A percentile compares a stretch with the other conserved stretches of the same genome.
Evolutionary conservation across 352 stramenopile species (phyloP).

Genomic region (Phytophthora brassicae): DNA sequence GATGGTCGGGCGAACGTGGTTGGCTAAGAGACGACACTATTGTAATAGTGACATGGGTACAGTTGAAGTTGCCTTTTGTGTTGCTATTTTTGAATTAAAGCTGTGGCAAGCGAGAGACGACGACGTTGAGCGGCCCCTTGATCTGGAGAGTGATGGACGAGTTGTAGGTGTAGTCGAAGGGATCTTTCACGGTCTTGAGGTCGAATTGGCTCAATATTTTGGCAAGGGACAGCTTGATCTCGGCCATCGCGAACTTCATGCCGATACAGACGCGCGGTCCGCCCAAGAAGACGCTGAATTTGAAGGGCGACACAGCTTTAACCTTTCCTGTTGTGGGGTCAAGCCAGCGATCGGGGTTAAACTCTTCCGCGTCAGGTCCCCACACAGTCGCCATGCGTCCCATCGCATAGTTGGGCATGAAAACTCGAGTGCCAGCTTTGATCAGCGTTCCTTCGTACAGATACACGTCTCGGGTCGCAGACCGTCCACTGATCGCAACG

Average conservation of each 20-base stretch:
- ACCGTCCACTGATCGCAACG: constrained; percentile 56
- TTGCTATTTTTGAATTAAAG: no score
- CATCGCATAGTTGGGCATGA: constrained; percentile 68
- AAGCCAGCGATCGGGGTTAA: constrained; percentile 74
- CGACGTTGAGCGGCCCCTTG: constrained; percentile 32
- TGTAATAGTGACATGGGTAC: neutral
- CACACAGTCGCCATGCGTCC: constrained; percentile 58
- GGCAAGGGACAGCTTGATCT: constrained; percentile 65
- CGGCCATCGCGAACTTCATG: constrained; percentile 61
- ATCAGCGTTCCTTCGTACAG: constrained; percentile 73
- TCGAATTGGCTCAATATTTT: constrained; percentile 56
- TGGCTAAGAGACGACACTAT: neutral
- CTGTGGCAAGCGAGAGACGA: constrained; percentile 28
- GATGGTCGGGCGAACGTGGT: neutral
- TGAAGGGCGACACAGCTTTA: constrained; percentile 52
- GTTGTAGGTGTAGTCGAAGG: constrained; percentile 43
- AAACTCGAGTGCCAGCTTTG: constrained; percentile 48
- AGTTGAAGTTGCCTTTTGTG: constrained; percentile 2
- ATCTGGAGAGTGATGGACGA: constrained; percentile 54
- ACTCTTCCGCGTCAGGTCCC: constrained; percentile 59
- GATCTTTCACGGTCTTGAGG: constrained; percentile 43
- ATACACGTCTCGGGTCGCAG: constrained; percentile 49
- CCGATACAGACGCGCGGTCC: constrained; percentile 70
- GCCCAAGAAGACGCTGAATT: constrained; percentile 68
- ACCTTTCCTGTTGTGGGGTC: constrained; percentile 42